phyloP scores from a whole-genome alignment of 345 rosid genomes.

The Eucalyptus albens region DNA sequence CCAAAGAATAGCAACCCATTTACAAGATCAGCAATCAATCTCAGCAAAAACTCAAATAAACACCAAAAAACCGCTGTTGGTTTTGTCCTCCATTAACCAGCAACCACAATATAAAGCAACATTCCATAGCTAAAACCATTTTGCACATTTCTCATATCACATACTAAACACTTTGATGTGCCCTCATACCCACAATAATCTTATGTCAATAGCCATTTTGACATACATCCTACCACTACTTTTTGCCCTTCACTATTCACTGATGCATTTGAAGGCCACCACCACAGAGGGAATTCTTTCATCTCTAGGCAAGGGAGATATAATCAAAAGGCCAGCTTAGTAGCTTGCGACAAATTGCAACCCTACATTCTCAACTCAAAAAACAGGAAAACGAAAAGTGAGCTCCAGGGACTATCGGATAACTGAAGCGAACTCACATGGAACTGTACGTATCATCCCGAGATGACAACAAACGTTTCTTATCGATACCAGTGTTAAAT shows the following conservation, averaged over 20 bases:
- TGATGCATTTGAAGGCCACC: not conserved
- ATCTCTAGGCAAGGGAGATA: not conserved
- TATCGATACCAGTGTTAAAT: not conserved
- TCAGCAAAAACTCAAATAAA: not conserved
- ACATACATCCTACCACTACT: not conserved
- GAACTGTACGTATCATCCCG: not conserved
- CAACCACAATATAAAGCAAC: not conserved
- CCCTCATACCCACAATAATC: not conserved
- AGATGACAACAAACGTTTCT: not conserved
- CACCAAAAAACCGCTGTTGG: fast-evolving
- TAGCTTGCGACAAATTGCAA: not conserved
- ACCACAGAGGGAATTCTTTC: not conserved
- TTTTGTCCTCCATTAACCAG: not conserved
- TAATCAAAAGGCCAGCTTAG: not conserved
- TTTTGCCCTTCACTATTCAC: not conserved
- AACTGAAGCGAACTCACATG: not conserved
- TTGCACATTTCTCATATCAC: not conserved
- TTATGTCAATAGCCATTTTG: not conserved
- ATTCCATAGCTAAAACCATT: not conserved
- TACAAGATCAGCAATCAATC: not conserved
- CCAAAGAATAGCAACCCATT: not conserved
- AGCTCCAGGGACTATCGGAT: not conserved
- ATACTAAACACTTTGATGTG: not conserved
- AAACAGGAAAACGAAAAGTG: not conserved
- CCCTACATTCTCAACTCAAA: not conserved